Conservation (phyloP, 192 early-diverging fungal genomes). For the Jimgerdemannia lactiflua region DNA sequence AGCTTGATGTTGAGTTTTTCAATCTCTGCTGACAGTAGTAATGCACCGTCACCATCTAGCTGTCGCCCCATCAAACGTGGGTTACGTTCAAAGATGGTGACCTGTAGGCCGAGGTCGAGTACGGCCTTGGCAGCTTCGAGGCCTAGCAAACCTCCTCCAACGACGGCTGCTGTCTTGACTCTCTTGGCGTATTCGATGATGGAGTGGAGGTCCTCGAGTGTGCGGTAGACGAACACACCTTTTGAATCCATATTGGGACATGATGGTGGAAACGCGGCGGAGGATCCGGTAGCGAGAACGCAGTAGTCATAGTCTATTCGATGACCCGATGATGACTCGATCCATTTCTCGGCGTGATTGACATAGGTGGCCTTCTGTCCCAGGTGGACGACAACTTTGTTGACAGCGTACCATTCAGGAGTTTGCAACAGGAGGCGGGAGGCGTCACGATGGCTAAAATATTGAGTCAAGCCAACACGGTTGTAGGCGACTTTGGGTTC, state of each 20-base stretch:
- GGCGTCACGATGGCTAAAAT: conserved; percentile 50
- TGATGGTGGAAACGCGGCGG: conserved; percentile 49
- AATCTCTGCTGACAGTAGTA: conserved; percentile 47
- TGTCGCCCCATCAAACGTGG: conserved; percentile 51
- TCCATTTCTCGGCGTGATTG: background rate
- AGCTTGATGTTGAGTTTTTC: conserved; percentile 42
- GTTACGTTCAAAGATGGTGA: conserved; percentile 53
- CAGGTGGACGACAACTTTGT: conserved; percentile 32
- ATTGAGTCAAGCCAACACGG: conserved; percentile 62
- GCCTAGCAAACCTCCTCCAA: conserved; percentile 67
- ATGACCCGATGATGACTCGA: too few species aligned
- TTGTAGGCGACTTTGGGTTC: conserved; percentile 50
- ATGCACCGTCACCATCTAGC: conserved; percentile 52
- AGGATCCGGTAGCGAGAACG: conserved; percentile 60
- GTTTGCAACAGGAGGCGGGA: conserved; percentile 42
- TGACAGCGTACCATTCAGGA: conserved; percentile 42
- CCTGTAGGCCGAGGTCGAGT: conserved; percentile 34
- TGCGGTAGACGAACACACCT: conserved; percentile 67
- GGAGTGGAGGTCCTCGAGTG: conserved; percentile 52
- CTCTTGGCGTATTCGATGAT: conserved; percentile 44
- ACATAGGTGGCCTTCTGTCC: conserved; percentile 9
- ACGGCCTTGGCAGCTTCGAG: conserved; percentile 67
- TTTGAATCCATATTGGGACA: conserved; percentile 32
- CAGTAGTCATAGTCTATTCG: conserved; percentile 48
- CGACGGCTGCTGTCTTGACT: conserved; percentile 46